phyloP scores from a whole-genome alignment of 2,329 filamentous ascomycete species.

The Pestalotiopsis sp. region DNA sequence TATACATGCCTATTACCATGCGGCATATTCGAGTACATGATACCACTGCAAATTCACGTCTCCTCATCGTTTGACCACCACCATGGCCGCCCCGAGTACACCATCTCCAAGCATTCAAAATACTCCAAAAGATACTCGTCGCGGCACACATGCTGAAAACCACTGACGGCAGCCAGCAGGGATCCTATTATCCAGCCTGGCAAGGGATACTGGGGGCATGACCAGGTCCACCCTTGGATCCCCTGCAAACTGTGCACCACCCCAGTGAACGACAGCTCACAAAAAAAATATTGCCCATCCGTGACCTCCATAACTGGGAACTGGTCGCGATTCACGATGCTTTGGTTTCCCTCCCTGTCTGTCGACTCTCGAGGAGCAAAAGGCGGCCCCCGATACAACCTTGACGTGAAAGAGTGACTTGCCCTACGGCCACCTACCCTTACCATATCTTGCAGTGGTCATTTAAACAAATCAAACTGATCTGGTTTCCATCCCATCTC shows the following conservation, averaged over 20 bases:
- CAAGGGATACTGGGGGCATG: not conserved
- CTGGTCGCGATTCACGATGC: not conserved
- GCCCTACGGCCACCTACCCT: not conserved
- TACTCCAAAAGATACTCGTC: not conserved
- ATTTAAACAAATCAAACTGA: not conserved
- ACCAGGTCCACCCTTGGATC: not conserved
- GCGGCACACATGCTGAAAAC: not conserved
- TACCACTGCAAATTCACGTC: not conserved
- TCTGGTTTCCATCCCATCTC: no score
- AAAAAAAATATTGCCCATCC: not conserved
- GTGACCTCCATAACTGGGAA: not conserved
- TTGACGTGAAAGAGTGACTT: not conserved
- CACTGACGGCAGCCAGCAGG: constrained; percentile 3
- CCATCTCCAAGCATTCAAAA: not conserved
- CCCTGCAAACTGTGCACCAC: not conserved
- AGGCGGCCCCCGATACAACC: not conserved
- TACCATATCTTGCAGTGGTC: not conserved
- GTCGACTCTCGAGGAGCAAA: not conserved
- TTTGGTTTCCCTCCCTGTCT: not conserved
- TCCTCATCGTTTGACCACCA: not conserved
- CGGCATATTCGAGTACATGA: not conserved
- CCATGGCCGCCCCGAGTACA: not conserved
- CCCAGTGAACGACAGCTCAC: constrained; percentile 1
- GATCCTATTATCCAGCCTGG: not conserved
- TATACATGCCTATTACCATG: not conserved